phyloP scores from a whole-genome alignment of 192 early-diverging fungal genomes.

The Allomyces macrogynus region DNA sequence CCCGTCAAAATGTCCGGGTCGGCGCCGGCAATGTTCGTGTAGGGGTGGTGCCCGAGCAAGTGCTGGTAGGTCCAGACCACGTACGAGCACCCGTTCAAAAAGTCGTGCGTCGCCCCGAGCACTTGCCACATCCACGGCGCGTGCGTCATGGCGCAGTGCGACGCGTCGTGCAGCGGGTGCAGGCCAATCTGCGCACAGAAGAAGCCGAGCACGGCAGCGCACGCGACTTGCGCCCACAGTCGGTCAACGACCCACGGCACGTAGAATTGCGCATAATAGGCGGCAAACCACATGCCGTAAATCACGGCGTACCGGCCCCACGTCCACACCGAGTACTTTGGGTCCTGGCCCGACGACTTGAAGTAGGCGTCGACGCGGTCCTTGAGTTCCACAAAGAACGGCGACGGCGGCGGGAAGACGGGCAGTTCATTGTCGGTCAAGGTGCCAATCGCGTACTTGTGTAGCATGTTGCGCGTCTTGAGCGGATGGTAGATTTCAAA shows the following conservation, averaged over 20 bases:
- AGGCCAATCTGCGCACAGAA: constrained; percentile 27
- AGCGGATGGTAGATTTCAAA: constrained; percentile 1
- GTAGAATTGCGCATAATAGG: constrained; percentile 25
- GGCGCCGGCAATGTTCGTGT: constrained; percentile 31
- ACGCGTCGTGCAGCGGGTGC: constrained; percentile 32
- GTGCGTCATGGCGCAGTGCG: constrained; percentile 27
- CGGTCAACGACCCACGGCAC: constrained; percentile 19
- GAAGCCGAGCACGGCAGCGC: constrained; percentile 25
- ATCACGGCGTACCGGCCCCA: constrained; percentile 26
- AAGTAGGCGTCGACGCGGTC: constrained; percentile 28
- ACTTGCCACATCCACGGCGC: constrained; percentile 30
- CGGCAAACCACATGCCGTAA: constrained; percentile 12
- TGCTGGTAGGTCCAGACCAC: constrained; percentile 38
- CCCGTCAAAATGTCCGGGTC: constrained; percentile 28
- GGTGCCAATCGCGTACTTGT: constrained; percentile 20
- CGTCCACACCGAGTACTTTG: constrained; percentile 12
- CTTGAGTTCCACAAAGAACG: constrained; percentile 24
- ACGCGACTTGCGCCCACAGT: constrained; percentile 19
- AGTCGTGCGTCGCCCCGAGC: constrained; percentile 31
- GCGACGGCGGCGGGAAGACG: constrained; percentile 22
- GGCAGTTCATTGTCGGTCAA: constrained; percentile 21
- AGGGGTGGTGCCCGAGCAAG: constrained; percentile 32
- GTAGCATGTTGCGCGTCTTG: neutral
- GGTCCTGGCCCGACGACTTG: constrained; percentile 16
- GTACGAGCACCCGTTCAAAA: constrained; percentile 32